phyloP scores from a whole-genome alignment of 2,329 filamentous ascomycete species.

The Pseudogymnoascus sp. region DNA sequence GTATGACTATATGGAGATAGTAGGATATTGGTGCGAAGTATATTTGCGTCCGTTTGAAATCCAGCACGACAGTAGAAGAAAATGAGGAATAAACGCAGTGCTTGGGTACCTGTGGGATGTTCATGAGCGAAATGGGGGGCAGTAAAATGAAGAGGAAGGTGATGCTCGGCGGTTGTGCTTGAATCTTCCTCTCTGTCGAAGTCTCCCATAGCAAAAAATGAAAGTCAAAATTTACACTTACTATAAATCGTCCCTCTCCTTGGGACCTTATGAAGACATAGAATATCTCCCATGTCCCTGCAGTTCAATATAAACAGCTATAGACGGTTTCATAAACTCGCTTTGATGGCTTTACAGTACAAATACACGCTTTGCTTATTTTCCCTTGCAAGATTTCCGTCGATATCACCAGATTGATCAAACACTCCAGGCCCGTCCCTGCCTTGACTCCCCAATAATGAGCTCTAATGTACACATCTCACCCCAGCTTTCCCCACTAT shows the following conservation, averaged over 20 bases:
- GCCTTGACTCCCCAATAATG: not conserved
- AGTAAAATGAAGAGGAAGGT: not conserved
- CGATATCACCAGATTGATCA: not conserved
- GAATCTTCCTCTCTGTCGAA: not conserved
- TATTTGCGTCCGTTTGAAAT: constrained; percentile 1
- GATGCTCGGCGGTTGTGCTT: not conserved
- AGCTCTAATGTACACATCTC: not conserved
- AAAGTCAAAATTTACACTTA: constrained; percentile 4
- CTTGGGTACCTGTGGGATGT: not conserved
- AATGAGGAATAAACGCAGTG: not conserved
- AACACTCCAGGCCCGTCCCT: not conserved
- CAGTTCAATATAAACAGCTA: not conserved
- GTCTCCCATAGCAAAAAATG: constrained; percentile 9
- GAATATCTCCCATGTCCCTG: not conserved
- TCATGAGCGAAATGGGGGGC: not conserved
- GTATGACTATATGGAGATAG: not conserved
- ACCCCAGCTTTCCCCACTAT: not conserved
- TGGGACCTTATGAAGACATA: not conserved
- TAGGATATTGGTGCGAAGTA: constrained; percentile 4
- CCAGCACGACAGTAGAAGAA: not conserved
- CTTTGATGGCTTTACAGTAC: not conserved
- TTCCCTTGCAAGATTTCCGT: not conserved
- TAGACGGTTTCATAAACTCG: not conserved
- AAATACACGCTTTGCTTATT: not conserved
- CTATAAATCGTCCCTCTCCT: not conserved